Evolutionary conservation across 2,329 filamentous ascomycete species (phyloP), one percentile per base, ranked within the genome.

Genomic region (Claviceps sp.): DNA sequence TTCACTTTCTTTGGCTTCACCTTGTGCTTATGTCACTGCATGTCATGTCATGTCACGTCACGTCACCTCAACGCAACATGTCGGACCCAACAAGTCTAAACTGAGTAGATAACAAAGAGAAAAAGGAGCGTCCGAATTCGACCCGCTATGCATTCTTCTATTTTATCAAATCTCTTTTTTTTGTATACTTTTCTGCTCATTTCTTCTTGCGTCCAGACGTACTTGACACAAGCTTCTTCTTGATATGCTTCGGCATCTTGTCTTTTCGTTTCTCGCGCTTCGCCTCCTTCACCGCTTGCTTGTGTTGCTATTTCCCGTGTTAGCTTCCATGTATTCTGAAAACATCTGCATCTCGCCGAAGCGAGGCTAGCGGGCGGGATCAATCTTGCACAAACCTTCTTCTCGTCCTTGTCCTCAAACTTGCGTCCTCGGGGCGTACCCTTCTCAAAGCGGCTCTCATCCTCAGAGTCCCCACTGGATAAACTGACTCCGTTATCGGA

Each of bases 191-290:
- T 53, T 38, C 42, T 40, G 48, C 50, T 54, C 40, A 36, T 47
- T 51, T 72, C 65, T 78, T 84, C 71, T 86, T 85, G 62, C 78
- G 80, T 58, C 80, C 73, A 52, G 79, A 74, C 16, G 76, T 75
- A 56, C 73, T 73, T 52, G 76, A 77, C 26, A 95, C 79, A 53
- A 95, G 69, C 65, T 85, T 87, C 75, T 96, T 97, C 78, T 98
- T 98, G 37, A 95, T 58, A 65, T 94, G 82, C 71, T 98, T 98
- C 0, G 93, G 91, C 70, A 98, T 95, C 75, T 98, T 98, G 4
- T 87, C 86, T 67, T 91, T 88, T 54, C 93, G 76, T 73, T 94
- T 89, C 67, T 96, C 90, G 38, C 89, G 82, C 72, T 95, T 96
- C 62, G 90, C 91, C 62, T 96, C 91, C 71, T 97, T 98, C 59